Evolutionary conservation across 2,329 filamentous ascomycete genomes (phyloP).

Genomic region (Fusarium sp.): DNA sequence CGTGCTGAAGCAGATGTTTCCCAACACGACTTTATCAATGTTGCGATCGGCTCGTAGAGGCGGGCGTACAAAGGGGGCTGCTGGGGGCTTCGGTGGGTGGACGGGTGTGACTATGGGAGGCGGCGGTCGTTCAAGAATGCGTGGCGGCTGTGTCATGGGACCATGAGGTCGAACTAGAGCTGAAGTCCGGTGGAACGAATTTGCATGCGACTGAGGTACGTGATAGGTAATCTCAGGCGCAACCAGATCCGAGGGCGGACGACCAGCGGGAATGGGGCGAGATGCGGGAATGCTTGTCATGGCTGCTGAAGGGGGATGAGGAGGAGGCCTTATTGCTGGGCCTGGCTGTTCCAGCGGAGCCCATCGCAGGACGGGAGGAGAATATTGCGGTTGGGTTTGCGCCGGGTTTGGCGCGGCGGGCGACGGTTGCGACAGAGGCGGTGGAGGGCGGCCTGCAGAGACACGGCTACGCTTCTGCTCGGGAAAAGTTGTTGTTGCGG

Average conservation of each 20-base stretch:
- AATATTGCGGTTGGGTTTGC: constrained; percentile 19
- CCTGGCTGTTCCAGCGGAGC: constrained; percentile 39
- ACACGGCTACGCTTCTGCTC: constrained; percentile 39
- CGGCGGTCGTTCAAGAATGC: constrained; percentile 44
- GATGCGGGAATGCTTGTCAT: constrained; percentile 40
- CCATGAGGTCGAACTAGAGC: constrained; percentile 49
- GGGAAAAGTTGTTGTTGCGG: constrained; percentile 7
- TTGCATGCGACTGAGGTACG: constrained; percentile 47
- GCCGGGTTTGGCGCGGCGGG: constrained; percentile 4
- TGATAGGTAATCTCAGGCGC: constrained; percentile 55
- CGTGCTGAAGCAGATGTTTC: constrained; percentile 82
- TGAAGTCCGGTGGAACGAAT: constrained; percentile 40
- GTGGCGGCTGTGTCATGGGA: constrained; percentile 46
- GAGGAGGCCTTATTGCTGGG: constrained; percentile 21
- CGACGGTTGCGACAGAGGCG: constrained; percentile 10
- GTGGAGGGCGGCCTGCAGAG: constrained; percentile 14
- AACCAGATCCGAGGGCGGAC: constrained; percentile 49
- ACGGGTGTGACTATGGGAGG: constrained; percentile 47
- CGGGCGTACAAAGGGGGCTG: constrained; percentile 44
- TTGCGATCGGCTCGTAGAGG: constrained; percentile 70
- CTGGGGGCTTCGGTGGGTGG: constrained; percentile 48
- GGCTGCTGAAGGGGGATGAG: constrained; percentile 2
- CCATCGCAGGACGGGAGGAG: constrained; percentile 39
- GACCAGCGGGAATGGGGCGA: constrained; percentile 17
- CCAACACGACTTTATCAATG: constrained; percentile 86